A percentile compares a stretch with the other conserved stretches of the same genome.
These are phyloP conservation scores for Heterobasidion irregulare DNA, from an alignment of 1,284 basidiomycete species.

Conservation along the genomic window DNA sequence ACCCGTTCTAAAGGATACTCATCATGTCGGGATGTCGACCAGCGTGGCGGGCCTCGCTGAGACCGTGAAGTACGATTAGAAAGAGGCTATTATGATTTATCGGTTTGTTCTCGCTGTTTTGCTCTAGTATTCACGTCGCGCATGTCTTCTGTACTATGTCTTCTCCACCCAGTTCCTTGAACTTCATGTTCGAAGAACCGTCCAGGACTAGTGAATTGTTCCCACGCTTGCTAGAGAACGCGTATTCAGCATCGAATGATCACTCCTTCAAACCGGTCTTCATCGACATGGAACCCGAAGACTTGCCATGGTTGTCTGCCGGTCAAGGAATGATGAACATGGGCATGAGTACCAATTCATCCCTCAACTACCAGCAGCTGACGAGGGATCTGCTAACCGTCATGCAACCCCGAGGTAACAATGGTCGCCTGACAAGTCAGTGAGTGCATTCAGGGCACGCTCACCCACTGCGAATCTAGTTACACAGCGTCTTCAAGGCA, in stretches of 20 bases:
- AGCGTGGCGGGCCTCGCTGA: not conserved
- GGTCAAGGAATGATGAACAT: not conserved
- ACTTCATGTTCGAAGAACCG: not conserved
- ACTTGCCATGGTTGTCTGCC: slow-evolving; percentile 1
- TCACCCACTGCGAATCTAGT: too few relatives aligned
- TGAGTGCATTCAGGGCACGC: not conserved
- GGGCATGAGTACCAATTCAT: not conserved
- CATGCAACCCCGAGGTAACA: not conserved
- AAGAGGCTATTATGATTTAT: not conserved
- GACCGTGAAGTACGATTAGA: slow-evolving; percentile 2
- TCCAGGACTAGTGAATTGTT: not conserved
- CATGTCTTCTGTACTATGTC: slow-evolving; percentile 1
- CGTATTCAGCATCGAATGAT: too few relatives aligned
- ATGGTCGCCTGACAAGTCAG: slow-evolving; percentile 4
- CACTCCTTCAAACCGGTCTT: too few relatives aligned
- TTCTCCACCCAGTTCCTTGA: not conserved
- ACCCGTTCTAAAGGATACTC: slow-evolving; percentile 40
- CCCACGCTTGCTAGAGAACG: slow-evolving; percentile 1
- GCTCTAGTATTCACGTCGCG: slow-evolving; percentile 1
- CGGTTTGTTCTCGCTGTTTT: slow-evolving; percentile 6
- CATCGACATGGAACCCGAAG: not conserved
- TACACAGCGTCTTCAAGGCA: slow-evolving; percentile 16
- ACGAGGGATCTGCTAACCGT: slow-evolving; percentile 3
- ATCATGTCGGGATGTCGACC: not conserved
- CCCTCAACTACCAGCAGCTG: not conserved